Conservation (phyloP, 2,329 filamentous ascomycete species). For the Arthrobotrys sphaeroides region DNA sequence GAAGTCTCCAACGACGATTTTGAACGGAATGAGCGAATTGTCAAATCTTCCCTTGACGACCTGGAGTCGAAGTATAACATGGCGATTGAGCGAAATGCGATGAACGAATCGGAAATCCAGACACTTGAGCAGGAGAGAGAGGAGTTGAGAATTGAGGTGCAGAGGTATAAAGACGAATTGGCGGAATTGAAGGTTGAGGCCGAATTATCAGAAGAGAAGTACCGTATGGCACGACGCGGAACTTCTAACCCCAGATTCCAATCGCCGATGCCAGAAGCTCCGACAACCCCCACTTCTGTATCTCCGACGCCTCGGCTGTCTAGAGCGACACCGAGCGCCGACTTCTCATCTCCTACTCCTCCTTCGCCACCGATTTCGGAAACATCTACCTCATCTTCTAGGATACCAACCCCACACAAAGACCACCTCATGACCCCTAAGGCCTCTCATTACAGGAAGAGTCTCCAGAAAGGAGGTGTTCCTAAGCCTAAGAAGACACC, state of each 20-base stretch:
- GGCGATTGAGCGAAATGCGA: slow-evolving; percentile 86
- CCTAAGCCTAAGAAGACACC: slow-evolving; percentile 33
- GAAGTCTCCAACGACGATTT: slow-evolving; percentile 99
- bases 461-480: slow-evolving; percentile 60
- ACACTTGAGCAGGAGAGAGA: slow-evolving; percentile 92
- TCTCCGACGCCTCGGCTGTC: slow-evolving; percentile 79
- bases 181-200: slow-evolving; percentile 93
- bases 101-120: slow-evolving; percentile 95
- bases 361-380: slow-evolving; percentile 96
- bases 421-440: slow-evolving; percentile 67
- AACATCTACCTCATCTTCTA: slow-evolving; percentile 71
- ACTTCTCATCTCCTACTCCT: slow-evolving; percentile 76
- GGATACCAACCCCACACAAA: slow-evolving; percentile 65
- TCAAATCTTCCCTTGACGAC: slow-evolving; percentile 93
- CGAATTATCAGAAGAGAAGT: slow-evolving; percentile 92
- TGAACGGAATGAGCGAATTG: slow-evolving; percentile 94
- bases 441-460: slow-evolving; percentile 62
- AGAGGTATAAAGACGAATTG: slow-evolving; percentile 88
- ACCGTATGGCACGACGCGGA: slow-evolving; percentile 61
- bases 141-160: slow-evolving; percentile 84
- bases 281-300: slow-evolving; percentile 80
- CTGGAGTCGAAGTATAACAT: slow-evolving; percentile 97
- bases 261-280: slow-evolving; percentile 78
- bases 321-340: slow-evolving; percentile 67
- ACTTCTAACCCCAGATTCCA: slow-evolving; percentile 63